Base-by-base conservation (phyloP, 2,329 filamentous ascomycete species). In the Dactylonectria macrodidyma region DNA sequence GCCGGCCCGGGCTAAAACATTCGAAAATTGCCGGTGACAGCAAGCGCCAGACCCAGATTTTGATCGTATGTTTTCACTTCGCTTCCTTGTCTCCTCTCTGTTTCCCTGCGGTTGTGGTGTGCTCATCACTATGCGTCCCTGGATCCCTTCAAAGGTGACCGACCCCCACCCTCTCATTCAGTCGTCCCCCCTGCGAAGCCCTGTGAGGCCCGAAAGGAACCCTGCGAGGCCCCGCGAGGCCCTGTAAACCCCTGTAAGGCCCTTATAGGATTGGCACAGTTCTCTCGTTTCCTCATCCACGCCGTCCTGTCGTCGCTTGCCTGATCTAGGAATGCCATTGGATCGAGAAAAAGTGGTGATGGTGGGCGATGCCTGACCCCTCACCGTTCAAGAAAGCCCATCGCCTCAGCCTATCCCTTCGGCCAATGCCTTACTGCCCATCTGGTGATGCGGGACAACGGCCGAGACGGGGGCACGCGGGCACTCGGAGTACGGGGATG, bases 21-120 rank as follows among this genome's bases (percentile, higher is more conserved):
- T 56, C 38, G 47, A 60, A 47, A 66, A 36, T 44, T 66, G 54
- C 59, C 66, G 59, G 60, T 52, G 63, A 60, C 41, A 50, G 59
- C 46, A 55, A 69, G 66, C 52, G 46, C 60, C 38, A 67, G 57
- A 57, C 62, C 64, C 58, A 68, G 68, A 62, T 57, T 48, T 33
- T 33, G 51, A 70, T 75, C 71, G 70, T 75, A 75, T 66, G 74
- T 73, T 77, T 61, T 68, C 66, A 59, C 59, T 55, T 51, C 48
- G 51, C 59, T 67, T 54, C 57, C 66, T 52, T 57, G 51, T 59
- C 47, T 62, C 48, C 59, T 47, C 50, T 59, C 57, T 52, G 65
- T 62, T 64, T 62, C 62, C 60, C 36, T 62, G 60, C 64, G 68
- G 68, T 66, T 62, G 67, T 71, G 68, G 67, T 73, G 65, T 71